These are phyloP conservation scores for Candida saitoana DNA, from an alignment of 805 yeast species.

Conservation along the genomic window DNA sequence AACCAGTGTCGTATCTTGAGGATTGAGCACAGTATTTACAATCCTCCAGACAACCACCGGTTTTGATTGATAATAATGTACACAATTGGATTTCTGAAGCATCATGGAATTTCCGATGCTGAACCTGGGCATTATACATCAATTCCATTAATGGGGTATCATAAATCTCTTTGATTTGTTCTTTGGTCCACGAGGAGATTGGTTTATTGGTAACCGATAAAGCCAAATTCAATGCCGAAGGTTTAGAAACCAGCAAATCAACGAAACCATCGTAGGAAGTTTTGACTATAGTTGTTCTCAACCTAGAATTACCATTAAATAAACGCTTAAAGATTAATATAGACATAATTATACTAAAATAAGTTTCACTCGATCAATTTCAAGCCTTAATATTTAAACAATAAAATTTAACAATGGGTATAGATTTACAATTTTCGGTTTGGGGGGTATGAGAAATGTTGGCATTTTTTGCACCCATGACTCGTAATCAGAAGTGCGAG, in stretches of 20 bases:
- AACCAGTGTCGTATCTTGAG: conserved; percentile 61
- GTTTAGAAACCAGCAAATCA: background rate
- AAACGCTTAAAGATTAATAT: background rate
- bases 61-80: conserved; percentile 68
- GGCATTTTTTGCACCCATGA: conserved; percentile 2
- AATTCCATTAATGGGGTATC: conserved; percentile 63
- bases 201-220: conserved; percentile 12
- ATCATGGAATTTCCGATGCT: conserved; percentile 64
- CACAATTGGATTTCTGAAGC: conserved; percentile 71
- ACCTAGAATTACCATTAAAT: background rate
- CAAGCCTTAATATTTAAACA: too few species aligned
- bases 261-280: background rate
- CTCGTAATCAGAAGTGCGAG: background rate
- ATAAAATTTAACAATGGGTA: too few species aligned
- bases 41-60: conserved; percentile 81
- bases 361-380: background rate
- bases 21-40: conserved; percentile 82
- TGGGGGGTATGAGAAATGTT: conserved; percentile 1
- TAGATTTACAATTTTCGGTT: too few species aligned
- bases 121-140: conserved; percentile 53
- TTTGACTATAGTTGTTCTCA: background rate
- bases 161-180: conserved; percentile 58
- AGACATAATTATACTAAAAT: too few species aligned
- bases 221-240: conserved; percentile 1
- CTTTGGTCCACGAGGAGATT: conserved; percentile 51